phyloP scores from a whole-genome alignment of 768 basidiomycete genomes.

The Pulveroboletus frians region DNA sequence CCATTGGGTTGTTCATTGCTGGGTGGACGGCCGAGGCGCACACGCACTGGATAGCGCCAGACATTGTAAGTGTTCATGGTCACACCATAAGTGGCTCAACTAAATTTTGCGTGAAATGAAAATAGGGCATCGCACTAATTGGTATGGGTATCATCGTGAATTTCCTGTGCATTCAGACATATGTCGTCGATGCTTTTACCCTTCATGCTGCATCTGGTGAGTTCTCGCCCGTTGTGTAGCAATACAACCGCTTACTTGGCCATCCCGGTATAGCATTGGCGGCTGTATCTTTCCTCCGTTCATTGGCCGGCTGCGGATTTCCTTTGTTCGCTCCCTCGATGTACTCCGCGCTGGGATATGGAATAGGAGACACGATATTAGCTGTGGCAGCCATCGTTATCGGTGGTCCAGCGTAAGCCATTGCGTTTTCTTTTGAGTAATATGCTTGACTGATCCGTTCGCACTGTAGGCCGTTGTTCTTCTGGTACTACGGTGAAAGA shows the following conservation, averaged over 20 bases:
- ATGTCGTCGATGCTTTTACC: slow-evolving; percentile 63
- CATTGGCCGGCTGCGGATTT: slow-evolving; percentile 67
- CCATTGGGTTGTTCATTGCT: slow-evolving; percentile 60
- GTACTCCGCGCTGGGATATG: slow-evolving; percentile 62
- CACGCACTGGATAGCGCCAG: slow-evolving; percentile 66
- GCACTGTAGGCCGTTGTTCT: slow-evolving; percentile 36
- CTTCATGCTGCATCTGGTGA: slow-evolving; percentile 63
- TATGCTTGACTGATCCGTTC: slow-evolving; percentile 28
- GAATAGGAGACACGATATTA: slow-evolving; percentile 63
- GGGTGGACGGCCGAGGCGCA: slow-evolving; percentile 63
- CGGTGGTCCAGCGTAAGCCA: slow-evolving; percentile 49
- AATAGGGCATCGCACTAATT: slow-evolving; percentile 51
- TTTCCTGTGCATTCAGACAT: slow-evolving; percentile 62
- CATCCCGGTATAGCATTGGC: slow-evolving; percentile 46
- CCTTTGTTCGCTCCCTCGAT: slow-evolving; percentile 74
- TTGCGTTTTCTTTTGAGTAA: background rate
- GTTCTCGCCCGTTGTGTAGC: slow-evolving; percentile 4
- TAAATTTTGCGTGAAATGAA: slow-evolving; percentile 3
- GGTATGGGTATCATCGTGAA: slow-evolving; percentile 54
- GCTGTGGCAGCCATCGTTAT: slow-evolving; percentile 53
- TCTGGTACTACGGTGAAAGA: slow-evolving; percentile 43
- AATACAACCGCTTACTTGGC: background rate
- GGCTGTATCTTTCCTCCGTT: slow-evolving; percentile 57
- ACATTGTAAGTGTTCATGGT: slow-evolving; percentile 43
- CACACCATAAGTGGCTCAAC: too few relatives aligned